Conservation (phyloP, 805 yeast genomes). For the Wickerhamiella cacticola region DNA sequence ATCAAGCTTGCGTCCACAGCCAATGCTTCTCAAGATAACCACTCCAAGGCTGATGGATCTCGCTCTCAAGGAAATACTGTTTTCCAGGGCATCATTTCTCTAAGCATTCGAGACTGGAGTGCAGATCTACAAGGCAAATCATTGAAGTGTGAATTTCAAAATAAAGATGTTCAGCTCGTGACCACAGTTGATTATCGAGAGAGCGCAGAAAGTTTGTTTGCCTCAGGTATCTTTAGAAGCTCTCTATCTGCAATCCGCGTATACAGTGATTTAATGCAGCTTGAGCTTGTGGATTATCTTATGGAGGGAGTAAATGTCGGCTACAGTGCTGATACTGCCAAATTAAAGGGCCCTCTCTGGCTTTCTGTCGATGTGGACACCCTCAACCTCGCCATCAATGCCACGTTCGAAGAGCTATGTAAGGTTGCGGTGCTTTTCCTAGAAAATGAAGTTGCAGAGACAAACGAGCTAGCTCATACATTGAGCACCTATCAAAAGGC, state of each 20-base stretch:
- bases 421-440: constrained; percentile 13
- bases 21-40: not conserved
- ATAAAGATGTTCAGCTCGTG: constrained; percentile 20
- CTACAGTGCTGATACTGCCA: constrained; percentile 14
- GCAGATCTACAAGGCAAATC: constrained; percentile 16
- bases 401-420: constrained; percentile 13
- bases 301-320: constrained; percentile 18
- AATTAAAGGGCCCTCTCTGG: constrained; percentile 16
- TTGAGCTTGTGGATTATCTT: constrained; percentile 20
- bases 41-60: not conserved
- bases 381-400: constrained; percentile 17
- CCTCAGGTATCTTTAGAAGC: constrained; percentile 18
- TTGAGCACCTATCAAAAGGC: not conserved
- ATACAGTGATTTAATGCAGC: constrained; percentile 3
- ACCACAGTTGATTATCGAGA: constrained; percentile 15
- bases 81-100: not conserved
- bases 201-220: constrained; percentile 10
- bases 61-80: not conserved
- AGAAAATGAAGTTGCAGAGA: constrained; percentile 14
- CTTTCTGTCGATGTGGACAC: constrained; percentile 14
- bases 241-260: constrained; percentile 20
- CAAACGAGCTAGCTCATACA: not conserved
- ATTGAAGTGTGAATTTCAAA: constrained; percentile 20
- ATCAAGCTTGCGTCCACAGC: not conserved
- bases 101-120: constrained; percentile 8